A percentile compares a stretch with the other conserved stretches of the same genome.
These are phyloP conservation scores for Coemansia sp. DNA, from an alignment of 192 early-diverging fungal genomes.

Conservation along the genomic window DNA sequence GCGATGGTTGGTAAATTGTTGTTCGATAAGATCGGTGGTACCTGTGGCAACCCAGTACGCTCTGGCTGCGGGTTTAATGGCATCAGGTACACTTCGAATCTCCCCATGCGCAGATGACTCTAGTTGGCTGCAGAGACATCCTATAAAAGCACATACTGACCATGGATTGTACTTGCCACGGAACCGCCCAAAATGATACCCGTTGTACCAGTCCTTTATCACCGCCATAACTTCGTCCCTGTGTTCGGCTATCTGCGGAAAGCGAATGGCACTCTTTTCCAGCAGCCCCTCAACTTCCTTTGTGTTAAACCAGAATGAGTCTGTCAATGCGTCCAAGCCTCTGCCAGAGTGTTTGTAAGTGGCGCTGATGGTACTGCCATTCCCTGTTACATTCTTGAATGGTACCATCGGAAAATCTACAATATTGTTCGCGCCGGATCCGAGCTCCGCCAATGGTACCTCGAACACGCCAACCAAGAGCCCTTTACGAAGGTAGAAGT, in stretches of 20 bases:
- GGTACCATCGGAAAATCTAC: constrained; percentile 40
- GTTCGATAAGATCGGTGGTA: constrained; percentile 23
- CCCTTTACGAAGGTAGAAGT: constrained; percentile 23
- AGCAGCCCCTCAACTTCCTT: constrained; percentile 32
- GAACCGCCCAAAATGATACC: constrained; percentile 33
- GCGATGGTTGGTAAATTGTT: constrained; percentile 21
- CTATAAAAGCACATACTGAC: constrained; percentile 46
- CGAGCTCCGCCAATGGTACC: constrained; percentile 34
- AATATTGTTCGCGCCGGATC: constrained; percentile 40
- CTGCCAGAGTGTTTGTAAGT: constrained; percentile 21
- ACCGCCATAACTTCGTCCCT: not conserved
- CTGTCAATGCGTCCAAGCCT: constrained; percentile 30
- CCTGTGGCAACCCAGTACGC: constrained; percentile 35
- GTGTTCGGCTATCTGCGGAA: not conserved
- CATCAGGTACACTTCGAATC: not conserved
- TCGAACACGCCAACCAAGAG: constrained; percentile 37
- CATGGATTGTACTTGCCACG: constrained; percentile 52
- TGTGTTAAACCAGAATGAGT: constrained; percentile 44
- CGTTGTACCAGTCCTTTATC: constrained; percentile 27
- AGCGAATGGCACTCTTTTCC: constrained; percentile 25
- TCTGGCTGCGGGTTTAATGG: constrained; percentile 11
- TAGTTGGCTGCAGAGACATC: constrained; percentile 16
- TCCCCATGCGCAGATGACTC: not conserved
- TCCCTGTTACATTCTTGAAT: constrained; percentile 24
- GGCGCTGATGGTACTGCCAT: constrained; percentile 17